A percentile compares a stretch with the other conserved stretches of the same genome.
Conservation (phyloP, 306 rosid species). For the Betula pendula region DNA sequence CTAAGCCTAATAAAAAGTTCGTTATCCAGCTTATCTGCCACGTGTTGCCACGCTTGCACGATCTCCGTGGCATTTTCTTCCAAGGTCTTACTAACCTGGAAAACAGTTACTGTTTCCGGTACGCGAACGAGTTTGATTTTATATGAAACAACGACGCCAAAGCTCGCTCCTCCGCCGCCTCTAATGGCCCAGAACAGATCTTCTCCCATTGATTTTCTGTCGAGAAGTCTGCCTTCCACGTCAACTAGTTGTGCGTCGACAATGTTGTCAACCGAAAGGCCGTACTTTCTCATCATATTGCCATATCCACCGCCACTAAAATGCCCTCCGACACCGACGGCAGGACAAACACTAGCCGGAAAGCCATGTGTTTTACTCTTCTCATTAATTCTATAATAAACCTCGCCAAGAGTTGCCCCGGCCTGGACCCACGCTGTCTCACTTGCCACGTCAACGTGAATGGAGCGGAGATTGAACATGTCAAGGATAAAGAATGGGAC, state of each 20-base stretch:
- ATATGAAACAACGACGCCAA: constrained; percentile 39
- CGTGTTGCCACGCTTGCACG: constrained; percentile 28
- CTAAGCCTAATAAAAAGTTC: constrained; percentile 40
- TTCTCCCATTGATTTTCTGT: constrained; percentile 46
- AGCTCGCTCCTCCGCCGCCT: constrained; percentile 44
- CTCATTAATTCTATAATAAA: constrained; percentile 37
- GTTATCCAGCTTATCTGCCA: constrained; percentile 35
- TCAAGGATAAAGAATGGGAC: constrained; percentile 67
- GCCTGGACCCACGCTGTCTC: constrained; percentile 67
- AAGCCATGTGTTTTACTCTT: constrained; percentile 44
- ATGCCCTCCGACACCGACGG: constrained; percentile 47
- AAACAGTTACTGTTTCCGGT: constrained; percentile 37
- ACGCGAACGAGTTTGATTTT: constrained; percentile 39
- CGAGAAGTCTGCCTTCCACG: constrained; percentile 34
- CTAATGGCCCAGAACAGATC: constrained; percentile 45
- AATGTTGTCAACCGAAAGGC: constrained; percentile 40
- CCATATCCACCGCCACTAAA: constrained; percentile 47
- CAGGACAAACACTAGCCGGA: constrained; percentile 45
- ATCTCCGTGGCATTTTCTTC: constrained; percentile 34
- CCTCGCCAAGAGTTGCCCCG: constrained; percentile 49
- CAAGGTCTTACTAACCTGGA: constrained; percentile 9
- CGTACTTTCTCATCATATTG: constrained; percentile 49
- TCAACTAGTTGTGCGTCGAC: constrained; percentile 36
- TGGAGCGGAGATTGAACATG: constrained; percentile 56
- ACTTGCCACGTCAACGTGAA: constrained; percentile 37